Evolutionary conservation across 2,329 filamentous ascomycete species (phyloP).

Genomic region (Colletotrichum horii): DNA sequence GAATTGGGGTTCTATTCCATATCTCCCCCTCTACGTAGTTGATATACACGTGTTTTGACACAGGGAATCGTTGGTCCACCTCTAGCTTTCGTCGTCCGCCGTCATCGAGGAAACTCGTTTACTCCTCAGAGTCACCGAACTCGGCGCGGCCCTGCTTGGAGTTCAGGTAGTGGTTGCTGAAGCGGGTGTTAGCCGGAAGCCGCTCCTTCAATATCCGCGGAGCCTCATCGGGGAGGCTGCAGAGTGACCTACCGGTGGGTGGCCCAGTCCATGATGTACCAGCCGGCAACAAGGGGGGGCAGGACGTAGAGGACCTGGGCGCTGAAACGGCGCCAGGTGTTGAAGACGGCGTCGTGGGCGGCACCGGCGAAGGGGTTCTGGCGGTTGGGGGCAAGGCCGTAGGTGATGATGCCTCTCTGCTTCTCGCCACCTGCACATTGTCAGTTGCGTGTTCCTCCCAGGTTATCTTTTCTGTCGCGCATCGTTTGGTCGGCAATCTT

Average conservation of each 20-base stretch:
- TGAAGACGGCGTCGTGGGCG: slow-evolving; percentile 87
- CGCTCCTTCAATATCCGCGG: background rate
- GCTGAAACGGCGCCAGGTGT: slow-evolving; percentile 87
- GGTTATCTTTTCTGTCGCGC: background rate
- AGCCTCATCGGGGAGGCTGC: background rate
- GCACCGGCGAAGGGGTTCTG: slow-evolving; percentile 86
- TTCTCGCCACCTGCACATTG: slow-evolving; percentile 54
- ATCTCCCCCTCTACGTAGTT: slow-evolving; percentile 30
- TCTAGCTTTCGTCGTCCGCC: slow-evolving; percentile 28
- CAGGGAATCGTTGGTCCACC: slow-evolving; percentile 45
- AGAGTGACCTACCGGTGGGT: slow-evolving; percentile 74
- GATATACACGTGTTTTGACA: slow-evolving; percentile 34
- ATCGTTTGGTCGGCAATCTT: background rate
- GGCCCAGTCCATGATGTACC: slow-evolving; percentile 89
- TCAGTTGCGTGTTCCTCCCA: background rate
- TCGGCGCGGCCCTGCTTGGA: slow-evolving; percentile 74
- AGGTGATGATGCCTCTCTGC: slow-evolving; percentile 71
- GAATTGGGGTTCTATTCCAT: slow-evolving; percentile 36
- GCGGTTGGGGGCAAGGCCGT: slow-evolving; percentile 84
- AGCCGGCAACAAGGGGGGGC: slow-evolving; percentile 78
- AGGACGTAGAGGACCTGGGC: slow-evolving; percentile 88
- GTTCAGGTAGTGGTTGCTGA: slow-evolving; percentile 81
- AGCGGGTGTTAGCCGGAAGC: slow-evolving; percentile 14
- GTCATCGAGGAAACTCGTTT: slow-evolving; percentile 24
- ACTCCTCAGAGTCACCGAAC: slow-evolving; percentile 46